Conservation (phyloP, 176 grass and related monocot species). For the Juncus effusus region DNA sequence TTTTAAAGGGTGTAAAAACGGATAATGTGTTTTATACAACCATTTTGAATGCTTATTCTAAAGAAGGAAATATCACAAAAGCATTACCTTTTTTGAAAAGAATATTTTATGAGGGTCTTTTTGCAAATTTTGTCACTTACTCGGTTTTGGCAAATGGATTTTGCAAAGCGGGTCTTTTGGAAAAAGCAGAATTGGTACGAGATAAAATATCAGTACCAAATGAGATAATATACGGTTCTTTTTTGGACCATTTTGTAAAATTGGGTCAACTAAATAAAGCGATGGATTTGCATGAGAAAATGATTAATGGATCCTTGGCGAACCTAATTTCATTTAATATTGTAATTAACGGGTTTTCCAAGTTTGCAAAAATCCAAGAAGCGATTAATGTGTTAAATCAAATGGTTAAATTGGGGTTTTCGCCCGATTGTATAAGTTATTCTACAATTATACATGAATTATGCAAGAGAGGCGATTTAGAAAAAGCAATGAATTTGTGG, state of each 20-base stretch:
- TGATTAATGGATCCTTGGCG: constrained; percentile 49
- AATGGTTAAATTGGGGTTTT: constrained; percentile 38
- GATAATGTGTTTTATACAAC: constrained; percentile 68
- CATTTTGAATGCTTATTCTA: constrained; percentile 57
- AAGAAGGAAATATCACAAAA: constrained; percentile 45
- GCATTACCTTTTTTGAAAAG: constrained; percentile 47
- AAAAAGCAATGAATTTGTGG: constrained; percentile 59
- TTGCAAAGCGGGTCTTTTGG: constrained; percentile 57
- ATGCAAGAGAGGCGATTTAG: constrained; percentile 42
- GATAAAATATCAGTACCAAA: constrained; percentile 42
- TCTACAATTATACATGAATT: constrained; percentile 58
- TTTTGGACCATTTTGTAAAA: constrained; percentile 59
- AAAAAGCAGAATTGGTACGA: constrained; percentile 54
- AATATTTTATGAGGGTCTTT: constrained; percentile 41
- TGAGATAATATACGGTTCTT: constrained; percentile 55
- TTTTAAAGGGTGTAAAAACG: constrained; percentile 40
- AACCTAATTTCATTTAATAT: constrained; percentile 61
- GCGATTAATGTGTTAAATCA: constrained; percentile 41
- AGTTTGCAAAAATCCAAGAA: constrained; percentile 46
- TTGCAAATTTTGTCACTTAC: constrained; percentile 51
- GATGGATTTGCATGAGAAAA: constrained; percentile 38
- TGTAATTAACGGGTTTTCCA: constrained; percentile 61
- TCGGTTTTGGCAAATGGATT: constrained; percentile 60
- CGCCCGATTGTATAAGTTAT: constrained; percentile 72
- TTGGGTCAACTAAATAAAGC: constrained; percentile 51